Evolutionary conservation across 805 yeast genomes (phyloP), one percentile per base, ranked within the genome.

Genomic region (Sugiyamaella boreocaroliniensis): DNA sequence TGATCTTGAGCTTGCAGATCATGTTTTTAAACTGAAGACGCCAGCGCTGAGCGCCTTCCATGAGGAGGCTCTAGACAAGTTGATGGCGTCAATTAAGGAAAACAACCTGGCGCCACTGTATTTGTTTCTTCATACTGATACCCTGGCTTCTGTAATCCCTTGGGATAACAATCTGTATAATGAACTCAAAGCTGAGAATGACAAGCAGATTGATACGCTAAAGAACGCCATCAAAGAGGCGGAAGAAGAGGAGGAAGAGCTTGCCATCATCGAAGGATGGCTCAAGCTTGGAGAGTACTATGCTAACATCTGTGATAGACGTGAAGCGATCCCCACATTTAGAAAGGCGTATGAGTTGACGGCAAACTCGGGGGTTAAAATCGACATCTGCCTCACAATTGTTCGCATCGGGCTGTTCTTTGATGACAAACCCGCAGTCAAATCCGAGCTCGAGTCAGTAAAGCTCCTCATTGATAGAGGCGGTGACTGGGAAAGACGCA

Each of bases 401-500:
- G 78, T 89, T 12, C 81, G 98, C 68, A 69, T 93, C 51, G 97
- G 95, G n/a, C 83, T 89, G 62, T 89, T 93, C 68, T 92, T 78
- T 68, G 83, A 84, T 64, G 96, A 93, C 70, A 82, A 82, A 65
- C 69, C 72, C 5, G 80, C 80, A 58, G 84, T 86, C 45, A 78
- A 83, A 54, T 81, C 81, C 61, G 83, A 84, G 64, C 77, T 93
- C 58, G 92, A 85, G 51, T 82, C 82, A 60, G 82, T 85, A 16
- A 82, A 85, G 64, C 64, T 73, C 20, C 77, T 88, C 67, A 89
- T 93, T 63, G 98, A 92, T 63, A 86, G 89, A 64, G 99, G 98
- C 52, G 99, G 99, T 57, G 99, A 93, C 69, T 93, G 99, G 99
- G 99, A 93, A 72, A 86, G 99, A 70, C 83, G 96, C 64, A 93